Base-by-base conservation (phyloP, 2,329 filamentous ascomycete genomes). In the Malbranchea cinnamomea region DNA sequence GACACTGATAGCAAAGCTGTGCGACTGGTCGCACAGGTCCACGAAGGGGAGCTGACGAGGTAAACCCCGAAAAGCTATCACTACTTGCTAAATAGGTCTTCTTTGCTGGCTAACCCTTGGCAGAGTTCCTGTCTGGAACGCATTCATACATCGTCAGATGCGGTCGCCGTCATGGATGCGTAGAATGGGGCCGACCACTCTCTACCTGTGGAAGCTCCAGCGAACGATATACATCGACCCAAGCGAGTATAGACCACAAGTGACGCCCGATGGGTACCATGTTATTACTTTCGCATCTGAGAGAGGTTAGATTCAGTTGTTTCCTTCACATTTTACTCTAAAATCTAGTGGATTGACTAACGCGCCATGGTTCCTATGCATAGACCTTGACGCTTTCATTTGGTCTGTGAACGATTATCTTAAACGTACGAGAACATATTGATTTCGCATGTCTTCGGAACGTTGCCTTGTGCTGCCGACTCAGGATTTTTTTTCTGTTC, bases 41-140 rank as follows among this genome's bases (percentile, higher is more conserved):
- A 61, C 16, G 53, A 60, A 15, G 68, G 70, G 1, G 57, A 60
- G 1, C 57, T 65, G 49, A 60, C 63, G 38, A 54, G 59, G 59
- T 62, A 49, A 38, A 44, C n/a, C 4, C 1, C 10, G 18, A 4
- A n/a, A n/a, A n/a, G n/a, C n/a, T n/a, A n/a, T n/a, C n/a, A n/a
- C n/a, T n/a, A n/a, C n/a, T n/a, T n/a, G n/a, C n/a, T n/a, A n/a
- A n/a, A n/a, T n/a, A n/a, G n/a, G n/a, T 32, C 13, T 29, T 23
- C 9, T 24, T 15, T 29, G 7, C 10, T 17, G n/a, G 9, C 9
- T 10, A 28, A 9, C 9, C 4, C 23, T 20, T 2, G 1, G 11
- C 28, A 62, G 60, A 12, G 63, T 67, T 2, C 70, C 71, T 0
- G 64, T 74, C 32, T 75, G 71, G 71, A 75, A 68, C 2, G 65